These are phyloP conservation scores for Nicotiana attenuata DNA, from an alignment of 257 asterid genomes.

Conservation along the genomic window DNA sequence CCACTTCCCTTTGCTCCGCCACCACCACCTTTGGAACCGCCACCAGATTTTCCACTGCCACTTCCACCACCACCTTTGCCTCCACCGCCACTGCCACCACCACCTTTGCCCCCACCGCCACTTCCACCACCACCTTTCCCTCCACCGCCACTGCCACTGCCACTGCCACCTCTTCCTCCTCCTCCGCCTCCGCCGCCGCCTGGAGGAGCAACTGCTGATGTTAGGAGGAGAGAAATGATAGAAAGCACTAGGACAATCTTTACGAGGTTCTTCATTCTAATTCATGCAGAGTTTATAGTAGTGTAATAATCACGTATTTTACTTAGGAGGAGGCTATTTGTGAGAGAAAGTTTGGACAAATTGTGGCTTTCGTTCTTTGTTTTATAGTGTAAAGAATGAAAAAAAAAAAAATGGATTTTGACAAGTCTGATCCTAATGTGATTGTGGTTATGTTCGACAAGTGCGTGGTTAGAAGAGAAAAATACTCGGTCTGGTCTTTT, in stretches of 20 bases:
- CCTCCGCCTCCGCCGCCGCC: slow-evolving; percentile 5
- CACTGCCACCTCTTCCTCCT: background rate
- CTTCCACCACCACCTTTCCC: background rate
- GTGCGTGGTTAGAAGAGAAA: background rate
- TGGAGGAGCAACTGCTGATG: slow-evolving; percentile 18
- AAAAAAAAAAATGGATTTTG: background rate
- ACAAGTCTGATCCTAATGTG: background rate
- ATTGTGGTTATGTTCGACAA: too few species aligned
- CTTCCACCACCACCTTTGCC: too few species aligned
- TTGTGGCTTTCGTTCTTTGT: too few species aligned
- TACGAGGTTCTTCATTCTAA: slow-evolving; percentile 11
- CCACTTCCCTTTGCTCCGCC: too few species aligned
- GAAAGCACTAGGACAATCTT: slow-evolving; percentile 24
- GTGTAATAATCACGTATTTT: background rate
- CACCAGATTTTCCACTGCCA: too few species aligned
- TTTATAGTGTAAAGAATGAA: too few species aligned
- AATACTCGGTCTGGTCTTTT: background rate
- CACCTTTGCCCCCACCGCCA: background rate
- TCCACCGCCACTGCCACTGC: background rate
- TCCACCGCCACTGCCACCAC: background rate
- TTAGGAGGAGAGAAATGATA: slow-evolving; percentile 34
- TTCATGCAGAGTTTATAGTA: background rate
- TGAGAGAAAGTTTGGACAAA: too few species aligned
- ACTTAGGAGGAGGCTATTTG: background rate
- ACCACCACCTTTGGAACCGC: too few species aligned